A percentile compares a stretch with the other conserved stretches of the same genome.
Evolutionary conservation across 768 basidiomycete genomes (phyloP).

Genomic region (Boletus vermiculosoides): DNA sequence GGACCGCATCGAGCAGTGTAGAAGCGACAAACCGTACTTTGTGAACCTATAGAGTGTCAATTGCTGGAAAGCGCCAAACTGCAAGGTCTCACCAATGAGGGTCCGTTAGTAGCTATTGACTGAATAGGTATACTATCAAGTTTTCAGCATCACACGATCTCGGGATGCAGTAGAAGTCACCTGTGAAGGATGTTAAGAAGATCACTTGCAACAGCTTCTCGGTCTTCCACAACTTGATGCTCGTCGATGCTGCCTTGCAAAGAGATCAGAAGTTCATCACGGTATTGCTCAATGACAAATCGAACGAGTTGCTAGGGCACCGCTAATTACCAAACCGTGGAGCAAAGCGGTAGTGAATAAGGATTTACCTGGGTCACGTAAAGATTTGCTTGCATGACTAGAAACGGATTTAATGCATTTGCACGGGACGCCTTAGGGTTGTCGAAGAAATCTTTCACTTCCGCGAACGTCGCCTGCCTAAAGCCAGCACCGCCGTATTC

Average conservation of each 20-base stretch:
- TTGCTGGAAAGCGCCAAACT: neutral
- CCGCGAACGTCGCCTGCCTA: constrained; percentile 79
- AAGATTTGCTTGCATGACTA: constrained; percentile 90
- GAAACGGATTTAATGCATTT: constrained; percentile 84
- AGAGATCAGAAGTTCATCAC: constrained; percentile 74
- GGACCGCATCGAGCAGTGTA: constrained; percentile 80
- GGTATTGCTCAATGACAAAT: constrained; percentile 90
- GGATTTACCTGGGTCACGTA: constrained; percentile 82
- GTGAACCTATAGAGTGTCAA: constrained; percentile 55
- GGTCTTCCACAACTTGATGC: constrained; percentile 62
- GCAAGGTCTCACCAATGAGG: constrained; percentile 56
- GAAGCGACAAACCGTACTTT: constrained; percentile 95
- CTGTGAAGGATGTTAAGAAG: constrained; percentile 83
- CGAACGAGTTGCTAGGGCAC: constrained; percentile 82
- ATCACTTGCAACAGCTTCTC: constrained; percentile 85
- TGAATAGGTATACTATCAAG: constrained; percentile 79
- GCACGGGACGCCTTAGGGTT: constrained; percentile 85
- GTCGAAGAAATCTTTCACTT: constrained; percentile 89
- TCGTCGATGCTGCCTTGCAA: constrained; percentile 67
- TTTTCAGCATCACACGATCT: constrained; percentile 4
- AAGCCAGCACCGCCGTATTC: constrained; percentile 73
- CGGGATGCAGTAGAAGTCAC: constrained; percentile 34
- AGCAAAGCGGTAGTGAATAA: neutral
- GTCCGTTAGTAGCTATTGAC: constrained; percentile 87
- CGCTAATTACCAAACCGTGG: neutral